Conservation (phyloP, 345 rosid species). For the Syzygium aqueum region DNA sequence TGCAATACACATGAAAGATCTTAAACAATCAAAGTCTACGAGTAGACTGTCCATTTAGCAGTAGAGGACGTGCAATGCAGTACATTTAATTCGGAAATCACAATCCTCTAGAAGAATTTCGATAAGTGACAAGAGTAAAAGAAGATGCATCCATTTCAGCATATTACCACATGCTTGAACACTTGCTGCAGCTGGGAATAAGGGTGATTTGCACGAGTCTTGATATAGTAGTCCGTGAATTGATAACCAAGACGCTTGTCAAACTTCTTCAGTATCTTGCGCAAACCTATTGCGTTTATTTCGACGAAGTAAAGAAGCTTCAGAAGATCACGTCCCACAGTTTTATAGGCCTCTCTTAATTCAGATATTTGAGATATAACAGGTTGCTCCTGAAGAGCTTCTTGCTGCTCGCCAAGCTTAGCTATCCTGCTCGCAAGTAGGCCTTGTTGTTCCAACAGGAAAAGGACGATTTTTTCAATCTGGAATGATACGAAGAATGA, state of each 20-base stretch:
- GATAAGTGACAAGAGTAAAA: background rate
- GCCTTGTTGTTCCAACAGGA: conserved; percentile 97
- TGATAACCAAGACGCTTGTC: conserved; percentile 94
- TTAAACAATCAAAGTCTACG: background rate
- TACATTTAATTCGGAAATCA: background rate
- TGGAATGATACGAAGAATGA: conserved; percentile 20
- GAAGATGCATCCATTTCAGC: background rate
- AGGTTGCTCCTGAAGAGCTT: conserved; percentile 53
- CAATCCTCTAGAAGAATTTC: background rate
- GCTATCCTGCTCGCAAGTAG: conserved; percentile 61
- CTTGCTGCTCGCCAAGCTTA: conserved; percentile 56
- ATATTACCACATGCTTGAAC: conserved; percentile 90
- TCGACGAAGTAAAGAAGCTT: conserved; percentile 82
- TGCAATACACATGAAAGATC: conserved; percentile 12
- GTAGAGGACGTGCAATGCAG: background rate
- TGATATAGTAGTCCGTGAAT: conserved; percentile 87
- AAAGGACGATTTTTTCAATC: conserved; percentile 95
- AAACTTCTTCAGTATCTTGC: conserved; percentile 92
- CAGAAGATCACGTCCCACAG: conserved; percentile 64
- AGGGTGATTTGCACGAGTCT: conserved; percentile 97
- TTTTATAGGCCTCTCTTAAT: conserved; percentile 76
- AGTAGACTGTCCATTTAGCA: background rate
- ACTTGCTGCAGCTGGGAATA: conserved; percentile 99
- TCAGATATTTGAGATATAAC: conserved; percentile 51
- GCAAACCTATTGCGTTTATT: conserved; percentile 85